A percentile compares a stretch with the other conserved stretches of the same genome.
Evolutionary conservation across 306 rosid genomes (phyloP).

Genomic region (Argentina anserina): DNA sequence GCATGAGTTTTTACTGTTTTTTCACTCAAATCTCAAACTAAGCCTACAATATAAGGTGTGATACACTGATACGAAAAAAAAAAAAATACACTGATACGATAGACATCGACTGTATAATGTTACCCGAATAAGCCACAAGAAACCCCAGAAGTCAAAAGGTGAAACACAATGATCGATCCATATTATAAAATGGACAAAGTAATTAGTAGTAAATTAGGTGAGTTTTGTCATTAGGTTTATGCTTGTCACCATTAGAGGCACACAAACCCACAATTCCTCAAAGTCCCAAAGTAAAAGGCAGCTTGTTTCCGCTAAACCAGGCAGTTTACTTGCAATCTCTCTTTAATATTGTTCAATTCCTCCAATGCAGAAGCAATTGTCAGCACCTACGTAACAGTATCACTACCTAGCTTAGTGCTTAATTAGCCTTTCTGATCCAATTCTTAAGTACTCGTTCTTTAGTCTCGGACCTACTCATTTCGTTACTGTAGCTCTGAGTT

Average conservation of each 20-base stretch:
- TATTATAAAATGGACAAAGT: neutral
- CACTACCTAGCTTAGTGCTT: neutral
- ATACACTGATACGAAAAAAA: too few species aligned
- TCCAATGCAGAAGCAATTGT: neutral
- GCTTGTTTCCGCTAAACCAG: constrained; percentile 56
- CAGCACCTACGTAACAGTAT: neutral
- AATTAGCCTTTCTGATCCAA: neutral
- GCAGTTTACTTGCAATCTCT: constrained; percentile 40
- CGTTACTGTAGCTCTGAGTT: too few species aligned
- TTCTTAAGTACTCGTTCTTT: too few species aligned
- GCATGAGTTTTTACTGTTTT: too few species aligned
- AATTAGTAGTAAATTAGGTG: constrained; percentile 10
- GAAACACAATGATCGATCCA: neutral
- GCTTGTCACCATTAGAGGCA: constrained; percentile 37
- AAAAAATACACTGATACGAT: too few species aligned
- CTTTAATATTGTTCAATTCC: constrained; percentile 9
- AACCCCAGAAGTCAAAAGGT: neutral
- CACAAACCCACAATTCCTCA: constrained; percentile 37
- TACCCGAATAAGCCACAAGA: neutral
- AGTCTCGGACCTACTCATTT: too few species aligned
- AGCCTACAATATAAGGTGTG: too few species aligned
- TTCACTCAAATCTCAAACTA: too few species aligned
- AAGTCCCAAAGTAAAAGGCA: constrained; percentile 55
- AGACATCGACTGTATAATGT: neutral
- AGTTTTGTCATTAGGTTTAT: constrained; percentile 26